phyloP scores from a whole-genome alignment of 768 basidiomycete species.

The Rubroboletus satanas region DNA sequence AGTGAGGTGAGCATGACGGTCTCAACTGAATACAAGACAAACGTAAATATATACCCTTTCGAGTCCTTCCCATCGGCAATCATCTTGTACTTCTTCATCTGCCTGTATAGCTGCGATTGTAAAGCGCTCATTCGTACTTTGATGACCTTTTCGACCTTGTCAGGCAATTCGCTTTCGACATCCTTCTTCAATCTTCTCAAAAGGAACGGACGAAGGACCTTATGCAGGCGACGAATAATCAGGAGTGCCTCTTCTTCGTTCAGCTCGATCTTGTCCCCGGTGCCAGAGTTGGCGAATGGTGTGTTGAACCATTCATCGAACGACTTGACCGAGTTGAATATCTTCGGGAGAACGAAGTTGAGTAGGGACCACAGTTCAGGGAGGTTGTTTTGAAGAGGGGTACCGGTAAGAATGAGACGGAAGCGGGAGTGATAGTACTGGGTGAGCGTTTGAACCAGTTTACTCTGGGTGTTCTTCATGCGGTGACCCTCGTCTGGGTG shows the following conservation, averaged over 20 bases:
- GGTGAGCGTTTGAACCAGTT: constrained; percentile 84
- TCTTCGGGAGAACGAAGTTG: constrained; percentile 90
- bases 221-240: constrained; percentile 93
- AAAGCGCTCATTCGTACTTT: constrained; percentile 92
- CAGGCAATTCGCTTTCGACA: constrained; percentile 91
- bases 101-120: constrained; percentile 90
- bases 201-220: constrained; percentile 93
- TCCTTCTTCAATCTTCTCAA: constrained; percentile 92
- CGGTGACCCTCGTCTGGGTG: constrained; percentile 86
- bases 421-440: constrained; percentile 91
- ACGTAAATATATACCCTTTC: constrained; percentile 56
- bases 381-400: constrained; percentile 94
- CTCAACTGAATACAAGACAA: neutral
- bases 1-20: constrained; percentile 1
- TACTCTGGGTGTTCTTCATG: constrained; percentile 94
- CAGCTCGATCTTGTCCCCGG: constrained; percentile 95
- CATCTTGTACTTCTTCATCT: constrained; percentile 99
- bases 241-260: constrained; percentile 99
- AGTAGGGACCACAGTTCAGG: constrained; percentile 94
- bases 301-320: constrained; percentile 99
- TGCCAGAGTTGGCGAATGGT: constrained; percentile 97
- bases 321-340: constrained; percentile 98
- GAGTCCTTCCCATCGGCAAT: constrained; percentile 76
- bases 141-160: constrained; percentile 97
- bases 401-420: constrained; percentile 92